Conservation (phyloP, 1,284 basidiomycete genomes). For the Sporisorium iseilematis-ciliati region DNA sequence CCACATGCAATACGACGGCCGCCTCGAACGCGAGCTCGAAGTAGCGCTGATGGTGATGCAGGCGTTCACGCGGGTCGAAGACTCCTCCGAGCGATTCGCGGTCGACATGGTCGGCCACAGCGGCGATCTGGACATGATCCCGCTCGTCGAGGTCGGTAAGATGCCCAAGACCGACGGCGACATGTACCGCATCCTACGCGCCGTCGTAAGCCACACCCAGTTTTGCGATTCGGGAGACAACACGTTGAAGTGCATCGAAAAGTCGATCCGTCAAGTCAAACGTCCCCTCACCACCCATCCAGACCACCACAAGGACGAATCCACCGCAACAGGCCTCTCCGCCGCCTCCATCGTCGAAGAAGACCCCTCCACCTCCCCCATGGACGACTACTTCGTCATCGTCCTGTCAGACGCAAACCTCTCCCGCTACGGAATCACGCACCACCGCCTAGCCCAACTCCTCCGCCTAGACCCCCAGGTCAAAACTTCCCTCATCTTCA, state of each 20-base stretch:
- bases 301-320: neutral
- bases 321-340: constrained; percentile 31
- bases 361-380: constrained; percentile 34
- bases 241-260: constrained; percentile 57
- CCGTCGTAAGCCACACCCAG: constrained; percentile 61
- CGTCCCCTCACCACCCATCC: constrained; percentile 18
- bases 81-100: constrained; percentile 55
- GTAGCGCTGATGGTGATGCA: constrained; percentile 70
- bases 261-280: constrained; percentile 55
- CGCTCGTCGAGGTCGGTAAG: constrained; percentile 55
- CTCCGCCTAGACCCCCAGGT: constrained; percentile 61
- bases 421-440: constrained; percentile 68
- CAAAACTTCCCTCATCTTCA: constrained; percentile 66
- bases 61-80: constrained; percentile 61
- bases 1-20: constrained; percentile 67
- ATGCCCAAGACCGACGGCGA: constrained; percentile 65
- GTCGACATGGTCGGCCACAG: constrained; percentile 69
- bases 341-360: constrained; percentile 26
- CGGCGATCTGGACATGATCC: constrained; percentile 68
- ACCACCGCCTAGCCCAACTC: constrained; percentile 47
- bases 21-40: constrained; percentile 65
- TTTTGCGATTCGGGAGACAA: constrained; percentile 61
- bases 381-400: constrained; percentile 71
- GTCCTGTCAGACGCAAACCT: constrained; percentile 70
- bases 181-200: constrained; percentile 62